phyloP scores from a whole-genome alignment of 495 filamentous ascomycete species.

The Penicillium tannophilum region DNA sequence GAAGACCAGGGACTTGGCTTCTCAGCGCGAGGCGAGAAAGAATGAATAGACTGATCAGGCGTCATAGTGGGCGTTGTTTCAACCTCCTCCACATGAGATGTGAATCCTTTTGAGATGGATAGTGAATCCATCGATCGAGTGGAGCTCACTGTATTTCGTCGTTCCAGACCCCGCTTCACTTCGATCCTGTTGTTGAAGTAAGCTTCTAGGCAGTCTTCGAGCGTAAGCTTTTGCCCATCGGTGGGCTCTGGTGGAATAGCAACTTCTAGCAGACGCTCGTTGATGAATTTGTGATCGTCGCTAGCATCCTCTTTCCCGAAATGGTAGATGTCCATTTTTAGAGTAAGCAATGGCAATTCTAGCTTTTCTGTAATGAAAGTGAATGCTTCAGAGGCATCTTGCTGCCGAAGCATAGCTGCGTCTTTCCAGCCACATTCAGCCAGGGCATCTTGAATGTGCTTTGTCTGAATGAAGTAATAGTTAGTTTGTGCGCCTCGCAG shows the following conservation, averaged over 20 bases:
- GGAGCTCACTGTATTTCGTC: conserved; percentile 59
- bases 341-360: conserved; percentile 81
- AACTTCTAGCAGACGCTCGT: conserved; percentile 89
- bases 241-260: conserved; percentile 68
- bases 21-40: conserved; percentile 37
- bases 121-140: conserved; percentile 53
- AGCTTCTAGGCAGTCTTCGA: conserved; percentile 88
- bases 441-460: conserved; percentile 77
- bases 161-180: conserved; percentile 76
- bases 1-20: conserved; percentile 35
- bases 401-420: conserved; percentile 72
- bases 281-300: conserved; percentile 92
- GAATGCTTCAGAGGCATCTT: conserved; percentile 95
- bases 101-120: conserved; percentile 44
- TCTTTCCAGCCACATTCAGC: conserved; percentile 92
- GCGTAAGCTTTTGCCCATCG: conserved; percentile 64
- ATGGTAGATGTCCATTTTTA: conserved; percentile 95
- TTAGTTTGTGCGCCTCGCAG: neutral
- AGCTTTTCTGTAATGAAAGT: conserved; percentile 89
- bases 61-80: conserved; percentile 44
- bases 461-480: conserved; percentile 61
- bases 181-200: conserved; percentile 97
- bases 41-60: conserved; percentile 27
- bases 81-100: conserved; percentile 64
- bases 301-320: conserved; percentile 77